These are phyloP conservation scores for bread wheat (Triticum aestivum) DNA, from an alignment of 176 grass and related monocot genomes.

Conservation along the genomic window DNA sequence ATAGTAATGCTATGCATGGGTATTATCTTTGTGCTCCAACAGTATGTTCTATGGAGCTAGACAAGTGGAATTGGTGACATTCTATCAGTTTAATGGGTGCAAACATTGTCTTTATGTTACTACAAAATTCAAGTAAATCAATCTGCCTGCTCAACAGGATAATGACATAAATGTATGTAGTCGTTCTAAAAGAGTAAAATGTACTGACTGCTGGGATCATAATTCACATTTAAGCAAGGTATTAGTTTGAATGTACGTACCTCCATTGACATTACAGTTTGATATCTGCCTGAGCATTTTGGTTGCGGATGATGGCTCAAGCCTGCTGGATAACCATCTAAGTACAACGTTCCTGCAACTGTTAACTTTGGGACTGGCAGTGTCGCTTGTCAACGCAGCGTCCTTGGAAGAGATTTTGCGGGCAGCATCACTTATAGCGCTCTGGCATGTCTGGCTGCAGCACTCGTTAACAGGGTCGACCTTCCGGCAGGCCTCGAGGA, in stretches of 20 bases:
- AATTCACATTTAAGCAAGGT: background rate
- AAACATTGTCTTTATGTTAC: no score
- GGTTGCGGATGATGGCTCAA: conserved; percentile 59
- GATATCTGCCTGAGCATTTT: conserved; percentile 86
- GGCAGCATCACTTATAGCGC: conserved; percentile 74
- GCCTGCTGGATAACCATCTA: conserved; percentile 90
- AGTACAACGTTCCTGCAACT: conserved; percentile 88
- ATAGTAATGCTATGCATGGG: no score
- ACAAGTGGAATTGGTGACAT: no score
- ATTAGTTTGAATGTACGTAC: conserved; percentile 48
- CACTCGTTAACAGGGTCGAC: conserved; percentile 93
- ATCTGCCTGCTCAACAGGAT: no score
- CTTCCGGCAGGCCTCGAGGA: conserved; percentile 77
- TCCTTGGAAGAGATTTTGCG: conserved; percentile 62
- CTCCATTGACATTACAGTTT: conserved; percentile 95
- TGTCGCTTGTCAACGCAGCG: conserved; percentile 32
- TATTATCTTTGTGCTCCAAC: no score
- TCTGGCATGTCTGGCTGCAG: conserved; percentile 84
- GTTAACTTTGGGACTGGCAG: conserved; percentile 41
- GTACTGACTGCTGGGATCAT: background rate
- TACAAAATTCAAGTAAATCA: no score
- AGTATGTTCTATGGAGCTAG: no score
- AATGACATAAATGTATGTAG: no score
- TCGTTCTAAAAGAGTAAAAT: background rate
- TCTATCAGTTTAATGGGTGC: no score